Conservation (phyloP, 164 flowering plant genomes). For the Vitis rupestris region DNA sequence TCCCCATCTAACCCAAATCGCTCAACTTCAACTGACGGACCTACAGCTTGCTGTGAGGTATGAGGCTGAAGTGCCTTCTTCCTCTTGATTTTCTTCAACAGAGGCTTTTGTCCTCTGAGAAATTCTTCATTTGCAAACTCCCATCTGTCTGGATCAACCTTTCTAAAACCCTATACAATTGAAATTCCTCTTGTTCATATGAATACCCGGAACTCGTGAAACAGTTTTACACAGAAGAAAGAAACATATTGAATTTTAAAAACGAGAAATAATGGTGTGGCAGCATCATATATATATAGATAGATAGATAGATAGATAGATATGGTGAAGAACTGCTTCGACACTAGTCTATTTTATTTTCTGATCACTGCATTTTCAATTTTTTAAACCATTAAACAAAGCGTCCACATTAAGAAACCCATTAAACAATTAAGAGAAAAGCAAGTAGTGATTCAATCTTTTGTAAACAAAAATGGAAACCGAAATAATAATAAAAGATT, state of each 20-base stretch:
- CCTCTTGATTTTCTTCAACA: constrained; percentile 63
- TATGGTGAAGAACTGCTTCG: too few relatives aligned
- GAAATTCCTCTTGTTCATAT: background rate
- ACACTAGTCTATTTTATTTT: background rate
- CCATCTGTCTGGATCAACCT: constrained; percentile 86
- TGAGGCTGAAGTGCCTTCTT: constrained; percentile 37
- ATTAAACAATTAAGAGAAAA: background rate
- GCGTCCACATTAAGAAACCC: constrained; percentile 4
- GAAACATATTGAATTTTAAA: too few relatives aligned
- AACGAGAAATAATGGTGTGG: too few relatives aligned
- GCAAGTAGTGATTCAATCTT: too few relatives aligned
- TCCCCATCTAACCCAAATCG: constrained; percentile 63
- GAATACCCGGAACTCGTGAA: too few relatives aligned
- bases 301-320: too few relatives aligned
- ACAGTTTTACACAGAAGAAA: too few relatives aligned
- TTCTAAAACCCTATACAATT: constrained; percentile 71
- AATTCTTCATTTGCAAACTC: constrained; percentile 89
- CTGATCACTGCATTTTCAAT: constrained; percentile 4
- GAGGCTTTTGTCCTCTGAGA: constrained; percentile 69
- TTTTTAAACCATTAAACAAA: constrained; percentile 9
- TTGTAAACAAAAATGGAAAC: background rate
- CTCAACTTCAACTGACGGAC: constrained; percentile 67
- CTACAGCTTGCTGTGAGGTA: constrained; percentile 29
- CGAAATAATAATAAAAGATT: background rate
- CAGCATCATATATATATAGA: too few relatives aligned